phyloP scores from a whole-genome alignment of 306 rosid genomes.

The Glycyrrhiza uralensis region DNA sequence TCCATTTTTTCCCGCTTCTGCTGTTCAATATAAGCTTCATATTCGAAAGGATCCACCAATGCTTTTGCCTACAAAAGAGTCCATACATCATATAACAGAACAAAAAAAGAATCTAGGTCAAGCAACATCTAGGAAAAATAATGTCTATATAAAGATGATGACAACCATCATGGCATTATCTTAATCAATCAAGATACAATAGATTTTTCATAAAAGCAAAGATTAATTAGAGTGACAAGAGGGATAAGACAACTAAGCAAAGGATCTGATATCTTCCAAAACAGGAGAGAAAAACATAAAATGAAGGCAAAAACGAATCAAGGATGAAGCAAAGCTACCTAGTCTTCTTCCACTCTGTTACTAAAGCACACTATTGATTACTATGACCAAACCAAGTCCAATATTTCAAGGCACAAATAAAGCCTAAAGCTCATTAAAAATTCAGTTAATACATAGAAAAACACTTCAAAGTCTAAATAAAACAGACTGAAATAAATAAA shows the following conservation, averaged over 20 bases:
- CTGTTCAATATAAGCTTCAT: conserved; percentile 58
- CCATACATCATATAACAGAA: conserved; percentile 9
- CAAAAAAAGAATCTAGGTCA: not conserved
- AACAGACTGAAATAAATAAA: not conserved
- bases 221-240: not conserved
- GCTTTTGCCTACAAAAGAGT: conserved; percentile 71
- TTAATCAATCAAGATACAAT: conserved; percentile 5
- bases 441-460: not conserved
- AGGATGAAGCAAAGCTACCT: not conserved
- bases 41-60: conserved; percentile 61
- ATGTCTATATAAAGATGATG: not conserved
- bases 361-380: not conserved
- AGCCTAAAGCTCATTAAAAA: not conserved
- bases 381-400: not conserved
- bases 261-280: conserved; percentile 3
- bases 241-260: not conserved
- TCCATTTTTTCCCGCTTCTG: conserved; percentile 66
- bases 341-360: not conserved
- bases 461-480: not conserved
- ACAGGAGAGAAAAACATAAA: not conserved
- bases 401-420: not conserved
- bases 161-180: not conserved
- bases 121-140: conserved; percentile 16
- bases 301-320: not conserved
- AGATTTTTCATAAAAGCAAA: not conserved